phyloP scores from a whole-genome alignment of 352 stramenopile species.

The Peronospora tabacina region DNA sequence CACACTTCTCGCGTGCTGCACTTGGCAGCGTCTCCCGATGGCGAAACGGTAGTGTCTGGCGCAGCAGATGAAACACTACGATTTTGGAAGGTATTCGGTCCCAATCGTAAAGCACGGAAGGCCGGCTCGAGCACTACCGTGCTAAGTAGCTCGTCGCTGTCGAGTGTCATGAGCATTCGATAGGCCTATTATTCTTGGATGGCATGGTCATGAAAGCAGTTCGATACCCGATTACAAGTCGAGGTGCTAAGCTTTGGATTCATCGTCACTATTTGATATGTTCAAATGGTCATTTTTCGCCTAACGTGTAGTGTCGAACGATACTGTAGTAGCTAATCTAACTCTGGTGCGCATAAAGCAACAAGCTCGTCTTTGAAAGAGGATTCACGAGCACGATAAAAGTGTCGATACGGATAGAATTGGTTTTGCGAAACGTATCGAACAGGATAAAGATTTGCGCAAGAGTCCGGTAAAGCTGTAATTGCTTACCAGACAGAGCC shows the following conservation, averaged over 20 bases:
- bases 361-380: slow-evolving; percentile 18
- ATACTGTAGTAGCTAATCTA: slow-evolving; percentile 8
- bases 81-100: slow-evolving; percentile 99
- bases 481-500: too few species aligned
- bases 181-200: slow-evolving; percentile 28
- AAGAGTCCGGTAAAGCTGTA: too few species aligned
- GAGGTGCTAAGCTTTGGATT: slow-evolving; percentile 1
- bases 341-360: slow-evolving; percentile 9
- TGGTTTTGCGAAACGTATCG: too few species aligned
- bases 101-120: slow-evolving; percentile 70
- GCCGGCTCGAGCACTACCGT: slow-evolving; percentile 41
- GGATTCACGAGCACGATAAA: slow-evolving; percentile 11
- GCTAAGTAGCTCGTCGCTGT: slow-evolving; percentile 58
- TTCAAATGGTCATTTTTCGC: not conserved
- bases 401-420: not conserved
- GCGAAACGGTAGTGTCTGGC: slow-evolving; percentile 93
- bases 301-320: slow-evolving; percentile 5
- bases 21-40: slow-evolving; percentile 94
- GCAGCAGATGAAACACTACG: slow-evolving; percentile 97
- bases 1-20: slow-evolving; percentile 96
- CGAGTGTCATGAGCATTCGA: slow-evolving; percentile 78
- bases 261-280: slow-evolving; percentile 6
- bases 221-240: slow-evolving; percentile 6
- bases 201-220: slow-evolving; percentile 7
- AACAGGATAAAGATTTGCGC: too few species aligned